Evolutionary conservation across 2,329 filamentous ascomycete species (phyloP), one percentile per base, ranked within the genome.

Genomic region (Chaetomiaceae sp.): DNA sequence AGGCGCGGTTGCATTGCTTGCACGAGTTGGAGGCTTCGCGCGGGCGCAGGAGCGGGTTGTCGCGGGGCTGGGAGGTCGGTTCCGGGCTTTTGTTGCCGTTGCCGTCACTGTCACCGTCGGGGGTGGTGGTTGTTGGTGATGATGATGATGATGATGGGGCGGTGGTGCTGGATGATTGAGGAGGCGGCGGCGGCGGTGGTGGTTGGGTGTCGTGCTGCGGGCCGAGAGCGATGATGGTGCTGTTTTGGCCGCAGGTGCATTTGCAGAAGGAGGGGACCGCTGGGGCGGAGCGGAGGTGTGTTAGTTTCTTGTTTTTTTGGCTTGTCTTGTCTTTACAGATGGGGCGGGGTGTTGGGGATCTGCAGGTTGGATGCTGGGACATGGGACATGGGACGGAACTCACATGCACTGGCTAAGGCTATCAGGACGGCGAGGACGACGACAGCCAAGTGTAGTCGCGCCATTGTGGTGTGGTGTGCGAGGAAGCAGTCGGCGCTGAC

Each of bases 191-290:
- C 43, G 61, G 54, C 53, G 61, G 57, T 59, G 65, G 54, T 57
- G 66, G 37, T 23, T 16, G 56, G 23, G 13, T 36, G 56, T 66
- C 58, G 48, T 69, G 62, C 54, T 74, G 68, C 3, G 77, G 75
- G n/a, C 75, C 78, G 9, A 85, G 75, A 13, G 78, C 75, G 64
- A 86, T 83, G 63, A 86, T 83, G 59, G 81, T 85, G 74, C 79
- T 83, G 72, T 86, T 85, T 61, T 80, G 81, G 72, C 84, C 84
- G 71, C 82, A 86, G 61, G 81, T 85, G 71, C 82, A 86, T 75
- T 86, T 86, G 75, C 82, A 86, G 66, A 85, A 86, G 2, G 79
- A 80, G 16, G 80, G 81, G 38, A 80, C 77, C 29, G 78, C 81
- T 85, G 62, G 30, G 23, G 33, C 36, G 27, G 27, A n/a, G 36